phyloP scores from a whole-genome alignment of 306 rosid genomes.

The Dryas drummondii region DNA sequence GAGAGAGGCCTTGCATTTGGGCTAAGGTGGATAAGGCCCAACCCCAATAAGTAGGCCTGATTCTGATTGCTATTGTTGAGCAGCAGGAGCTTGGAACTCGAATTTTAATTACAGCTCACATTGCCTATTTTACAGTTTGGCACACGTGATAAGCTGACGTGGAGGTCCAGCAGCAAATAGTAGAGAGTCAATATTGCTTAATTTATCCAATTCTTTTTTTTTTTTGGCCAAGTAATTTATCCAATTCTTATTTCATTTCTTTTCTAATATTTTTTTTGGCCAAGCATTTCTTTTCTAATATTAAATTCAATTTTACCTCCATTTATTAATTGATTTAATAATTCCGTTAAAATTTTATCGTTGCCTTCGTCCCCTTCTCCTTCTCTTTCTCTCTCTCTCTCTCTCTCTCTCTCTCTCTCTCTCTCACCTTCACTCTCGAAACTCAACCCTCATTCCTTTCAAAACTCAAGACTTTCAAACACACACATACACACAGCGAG shows the following conservation, averaged over 20 bases:
- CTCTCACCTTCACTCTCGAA: neutral
- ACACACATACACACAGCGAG: neutral
- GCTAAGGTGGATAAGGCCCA: too few species aligned
- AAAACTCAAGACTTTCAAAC: slow-evolving; percentile 13
- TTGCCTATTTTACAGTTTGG: slow-evolving; percentile 1
- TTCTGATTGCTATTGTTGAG: too few species aligned
- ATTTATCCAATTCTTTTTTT: neutral
- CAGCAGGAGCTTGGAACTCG: too few species aligned
- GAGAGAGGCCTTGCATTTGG: too few species aligned
- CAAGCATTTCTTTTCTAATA: neutral
- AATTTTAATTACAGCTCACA: neutral
- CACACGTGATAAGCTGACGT: slow-evolving; percentile 11
- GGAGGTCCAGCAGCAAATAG: neutral
- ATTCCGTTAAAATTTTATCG: neutral
- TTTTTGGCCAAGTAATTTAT: neutral
- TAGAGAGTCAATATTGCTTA: neutral
- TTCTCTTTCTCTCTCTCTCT: slow-evolving; percentile 13
- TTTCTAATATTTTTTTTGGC: too few species aligned
- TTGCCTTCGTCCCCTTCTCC: slow-evolving; percentile 8
- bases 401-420: neutral
- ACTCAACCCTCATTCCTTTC: slow-evolving; percentile 15
- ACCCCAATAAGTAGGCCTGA: too few species aligned
- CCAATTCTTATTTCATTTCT: neutral
- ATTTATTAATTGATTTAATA: neutral
- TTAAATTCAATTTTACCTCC: neutral